phyloP scores from a whole-genome alignment of 495 filamentous ascomycete genomes.

The Aspergillus steynii region DNA sequence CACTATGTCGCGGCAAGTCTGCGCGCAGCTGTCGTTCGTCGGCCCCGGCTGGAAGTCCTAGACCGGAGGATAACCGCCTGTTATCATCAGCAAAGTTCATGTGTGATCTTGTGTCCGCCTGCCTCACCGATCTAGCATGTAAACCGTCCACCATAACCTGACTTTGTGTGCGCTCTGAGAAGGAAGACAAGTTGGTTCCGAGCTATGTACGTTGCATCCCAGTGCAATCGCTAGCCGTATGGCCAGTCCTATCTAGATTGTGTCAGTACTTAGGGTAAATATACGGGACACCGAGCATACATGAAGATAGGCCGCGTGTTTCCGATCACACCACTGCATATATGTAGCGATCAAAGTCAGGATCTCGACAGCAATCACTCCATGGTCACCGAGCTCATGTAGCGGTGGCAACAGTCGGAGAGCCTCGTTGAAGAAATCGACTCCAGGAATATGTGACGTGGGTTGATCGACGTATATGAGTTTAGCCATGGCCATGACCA shows the following conservation, averaged over 20 bases:
- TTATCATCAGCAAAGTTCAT: not conserved
- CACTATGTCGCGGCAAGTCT: slow-evolving; percentile 17
- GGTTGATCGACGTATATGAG: slow-evolving; percentile 24
- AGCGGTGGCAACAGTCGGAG: slow-evolving; percentile 20
- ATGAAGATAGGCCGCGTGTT: slow-evolving; percentile 26
- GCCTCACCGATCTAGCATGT: slow-evolving; percentile 26
- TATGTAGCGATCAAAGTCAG: slow-evolving; percentile 24
- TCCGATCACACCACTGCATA: slow-evolving; percentile 27
- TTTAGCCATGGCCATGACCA: slow-evolving; percentile 31
- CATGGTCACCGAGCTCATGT: slow-evolving; percentile 21
- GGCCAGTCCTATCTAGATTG: slow-evolving; percentile 22
- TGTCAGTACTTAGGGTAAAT: not conserved
- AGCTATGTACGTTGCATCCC: slow-evolving; percentile 18
- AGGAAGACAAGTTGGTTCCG: slow-evolving; percentile 20
- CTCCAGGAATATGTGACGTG: slow-evolving; percentile 17
- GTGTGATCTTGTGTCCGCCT: not conserved
- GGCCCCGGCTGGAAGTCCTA: slow-evolving; percentile 24
- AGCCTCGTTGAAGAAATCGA: slow-evolving; percentile 21
- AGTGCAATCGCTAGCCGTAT: slow-evolving; percentile 26
- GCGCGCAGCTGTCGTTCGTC: slow-evolving; percentile 23
- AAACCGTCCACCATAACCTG: slow-evolving; percentile 27
- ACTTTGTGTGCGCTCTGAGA: slow-evolving; percentile 21
- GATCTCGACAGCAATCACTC: slow-evolving; percentile 21
- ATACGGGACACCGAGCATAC: slow-evolving; percentile 5
- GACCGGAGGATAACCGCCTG: slow-evolving; percentile 24